phyloP scores from a whole-genome alignment of 305 asterid genomes.

The Nicotiana rustica region DNA sequence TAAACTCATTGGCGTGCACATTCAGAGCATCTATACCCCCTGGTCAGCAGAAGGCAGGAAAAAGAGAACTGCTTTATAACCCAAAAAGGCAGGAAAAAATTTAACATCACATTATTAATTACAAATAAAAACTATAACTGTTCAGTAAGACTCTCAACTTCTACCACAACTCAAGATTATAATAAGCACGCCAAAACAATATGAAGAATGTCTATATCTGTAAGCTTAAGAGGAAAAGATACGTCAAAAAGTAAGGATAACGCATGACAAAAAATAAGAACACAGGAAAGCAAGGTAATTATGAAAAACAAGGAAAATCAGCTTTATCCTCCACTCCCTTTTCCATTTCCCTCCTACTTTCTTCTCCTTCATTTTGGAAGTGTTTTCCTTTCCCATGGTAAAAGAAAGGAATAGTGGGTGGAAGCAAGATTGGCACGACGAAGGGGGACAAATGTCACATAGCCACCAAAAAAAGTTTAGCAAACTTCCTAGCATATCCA shows the following conservation, averaged over 20 bases:
- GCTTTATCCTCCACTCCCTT: neutral
- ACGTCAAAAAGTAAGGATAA: slow-evolving; percentile 6
- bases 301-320: neutral
- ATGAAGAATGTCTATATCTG: slow-evolving; percentile 1
- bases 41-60: slow-evolving; percentile 44
- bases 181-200: neutral
- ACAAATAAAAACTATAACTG: neutral
- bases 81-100: slow-evolving; percentile 25
- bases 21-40: slow-evolving; percentile 64
- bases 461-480: neutral
- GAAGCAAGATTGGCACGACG: neutral
- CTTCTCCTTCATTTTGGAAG: slow-evolving; percentile 1
- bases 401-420: neutral
- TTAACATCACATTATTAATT: neutral
- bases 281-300: slow-evolving; percentile 16
- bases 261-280: slow-evolving; percentile 2
- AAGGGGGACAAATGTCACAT: slow-evolving; percentile 19
- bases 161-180: slow-evolving; percentile 23
- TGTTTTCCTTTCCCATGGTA: slow-evolving; percentile 10
- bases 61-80: neutral
- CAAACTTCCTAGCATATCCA: slow-evolving; percentile 16
- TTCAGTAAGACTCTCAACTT: neutral
- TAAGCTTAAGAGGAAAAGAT: neutral
- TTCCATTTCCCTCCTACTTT: neutral
- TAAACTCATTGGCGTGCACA: slow-evolving; percentile 82